phyloP scores from a whole-genome alignment of 805 yeast species.

The Barnettozyma sucrosica region DNA sequence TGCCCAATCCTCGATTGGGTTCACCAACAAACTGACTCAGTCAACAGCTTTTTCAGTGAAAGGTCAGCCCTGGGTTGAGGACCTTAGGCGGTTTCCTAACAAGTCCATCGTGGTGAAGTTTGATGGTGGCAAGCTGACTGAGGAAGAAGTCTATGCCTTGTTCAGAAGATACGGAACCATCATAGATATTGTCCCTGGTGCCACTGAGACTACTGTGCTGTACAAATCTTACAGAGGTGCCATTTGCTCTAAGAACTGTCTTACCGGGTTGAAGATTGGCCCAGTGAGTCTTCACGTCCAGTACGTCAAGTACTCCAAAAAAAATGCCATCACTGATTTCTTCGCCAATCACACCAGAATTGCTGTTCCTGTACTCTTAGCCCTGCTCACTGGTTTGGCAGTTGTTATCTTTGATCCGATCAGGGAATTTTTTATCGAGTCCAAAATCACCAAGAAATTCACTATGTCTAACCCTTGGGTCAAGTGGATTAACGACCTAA shows the following conservation, averaged over 20 bases:
- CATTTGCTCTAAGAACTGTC: slow-evolving; percentile 83
- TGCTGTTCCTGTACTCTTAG: slow-evolving; percentile 73
- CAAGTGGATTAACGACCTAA: slow-evolving; percentile 30
- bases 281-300: slow-evolving; percentile 68
- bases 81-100: slow-evolving; percentile 72
- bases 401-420: slow-evolving; percentile 91
- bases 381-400: slow-evolving; percentile 73
- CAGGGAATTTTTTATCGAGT: slow-evolving; percentile 70
- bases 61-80: slow-evolving; percentile 97
- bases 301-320: slow-evolving; percentile 53
- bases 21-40: slow-evolving; percentile 37
- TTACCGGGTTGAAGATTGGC: slow-evolving; percentile 68
- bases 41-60: slow-evolving; percentile 68
- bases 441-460: slow-evolving; percentile 59
- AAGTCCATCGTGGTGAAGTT: slow-evolving; percentile 56
- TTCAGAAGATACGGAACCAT: slow-evolving; percentile 87
- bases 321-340: slow-evolving; percentile 48
- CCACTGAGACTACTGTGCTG: slow-evolving; percentile 41
- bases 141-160: slow-evolving; percentile 73
- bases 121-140: slow-evolving; percentile 71
- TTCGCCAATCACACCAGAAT: slow-evolving; percentile 75
- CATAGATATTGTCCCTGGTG: slow-evolving; percentile 60
- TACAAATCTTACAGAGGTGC: slow-evolving; percentile 62
- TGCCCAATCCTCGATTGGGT: slow-evolving; percentile 31
- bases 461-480: slow-evolving; percentile 39